Percentiles rank a stretch among this genome's conserved stretches.
phyloP scores from a whole-genome alignment of 345 rosid genomes.

The Pugionium dolabratum region DNA sequence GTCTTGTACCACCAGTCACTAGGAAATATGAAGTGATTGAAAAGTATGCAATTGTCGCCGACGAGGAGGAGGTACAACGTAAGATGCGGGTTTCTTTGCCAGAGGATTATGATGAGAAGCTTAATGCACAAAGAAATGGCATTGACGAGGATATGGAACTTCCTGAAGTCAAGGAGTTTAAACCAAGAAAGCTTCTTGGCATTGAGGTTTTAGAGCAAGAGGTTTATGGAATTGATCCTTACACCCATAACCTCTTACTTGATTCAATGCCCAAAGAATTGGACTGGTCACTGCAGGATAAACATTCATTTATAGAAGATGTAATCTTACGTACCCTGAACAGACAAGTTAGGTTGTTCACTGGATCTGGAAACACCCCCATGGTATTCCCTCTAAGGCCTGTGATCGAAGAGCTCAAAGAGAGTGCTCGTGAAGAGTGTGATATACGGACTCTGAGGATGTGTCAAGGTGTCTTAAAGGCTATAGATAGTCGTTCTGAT shows the following conservation, averaged over 20 bases:
- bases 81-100: conserved; percentile 94
- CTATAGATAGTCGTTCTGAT: conserved; percentile 81
- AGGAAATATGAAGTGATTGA: conserved; percentile 96
- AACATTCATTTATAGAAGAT: conserved; percentile 87
- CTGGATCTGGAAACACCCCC: conserved; percentile 91
- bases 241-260: conserved; percentile 92
- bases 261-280: conserved; percentile 96
- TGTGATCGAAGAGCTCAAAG: conserved; percentile 81
- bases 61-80: conserved; percentile 82
- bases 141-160: conserved; percentile 99
- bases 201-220: conserved; percentile 95
- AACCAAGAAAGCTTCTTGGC: conserved; percentile 90
- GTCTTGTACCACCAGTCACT: conserved; percentile 99
- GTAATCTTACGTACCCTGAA: conserved; percentile 78
- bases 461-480: conserved; percentile 83
- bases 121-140: conserved; percentile 82
- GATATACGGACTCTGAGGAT: conserved; percentile 63
- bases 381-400: conserved; percentile 82
- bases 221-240: conserved; percentile 99
- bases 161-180: conserved; percentile 97
- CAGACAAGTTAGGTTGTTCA: conserved; percentile 78
- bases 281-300: conserved; percentile 75
- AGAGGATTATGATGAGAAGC: conserved; percentile 95
- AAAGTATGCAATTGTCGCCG: conserved; percentile 75
- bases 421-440: conserved; percentile 63